Conservation (phyloP, 495 filamentous ascomycete genomes). For the Rostrohypoxylon terebratum region DNA sequence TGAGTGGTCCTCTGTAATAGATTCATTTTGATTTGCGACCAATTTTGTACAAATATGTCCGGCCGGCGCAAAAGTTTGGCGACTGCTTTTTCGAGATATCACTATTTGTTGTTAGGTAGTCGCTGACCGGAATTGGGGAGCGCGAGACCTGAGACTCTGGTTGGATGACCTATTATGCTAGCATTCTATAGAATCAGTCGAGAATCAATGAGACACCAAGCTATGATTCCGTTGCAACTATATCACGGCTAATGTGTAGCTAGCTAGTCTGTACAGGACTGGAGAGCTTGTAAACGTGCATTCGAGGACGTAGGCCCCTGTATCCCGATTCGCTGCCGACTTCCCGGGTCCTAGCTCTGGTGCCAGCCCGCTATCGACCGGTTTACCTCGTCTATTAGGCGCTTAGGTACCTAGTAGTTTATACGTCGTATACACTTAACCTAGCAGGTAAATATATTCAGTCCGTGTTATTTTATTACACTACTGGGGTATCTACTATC, state of each 20-base stretch:
- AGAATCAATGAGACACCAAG: background rate
- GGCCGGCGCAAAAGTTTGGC: constrained; percentile 18
- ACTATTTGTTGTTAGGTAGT: background rate
- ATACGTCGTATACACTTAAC: constrained; percentile 8
- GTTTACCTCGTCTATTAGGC: no score
- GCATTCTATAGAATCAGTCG: background rate
- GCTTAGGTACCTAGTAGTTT: background rate
- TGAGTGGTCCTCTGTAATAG: background rate
- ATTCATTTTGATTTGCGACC: constrained; percentile 2
- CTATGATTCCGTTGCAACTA: background rate
- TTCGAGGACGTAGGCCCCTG: no score
- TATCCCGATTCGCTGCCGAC: no score
- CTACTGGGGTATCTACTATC: background rate
- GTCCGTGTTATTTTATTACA: background rate
- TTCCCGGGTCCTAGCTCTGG: no score
- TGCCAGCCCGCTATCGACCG: no score
- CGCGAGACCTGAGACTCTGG: background rate
- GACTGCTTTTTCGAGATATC: constrained; percentile 18
- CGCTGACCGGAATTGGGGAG: background rate
- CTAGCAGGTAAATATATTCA: no score
- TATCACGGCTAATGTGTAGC: no score
- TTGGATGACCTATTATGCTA: background rate
- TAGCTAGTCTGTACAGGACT: background rate
- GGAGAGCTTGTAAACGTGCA: background rate
- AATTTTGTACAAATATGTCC: background rate